Evolutionary conservation across 2,329 filamentous ascomycete species (phyloP), one percentile per base, ranked within the genome.

Genomic region (Meredithiella fracta): DNA sequence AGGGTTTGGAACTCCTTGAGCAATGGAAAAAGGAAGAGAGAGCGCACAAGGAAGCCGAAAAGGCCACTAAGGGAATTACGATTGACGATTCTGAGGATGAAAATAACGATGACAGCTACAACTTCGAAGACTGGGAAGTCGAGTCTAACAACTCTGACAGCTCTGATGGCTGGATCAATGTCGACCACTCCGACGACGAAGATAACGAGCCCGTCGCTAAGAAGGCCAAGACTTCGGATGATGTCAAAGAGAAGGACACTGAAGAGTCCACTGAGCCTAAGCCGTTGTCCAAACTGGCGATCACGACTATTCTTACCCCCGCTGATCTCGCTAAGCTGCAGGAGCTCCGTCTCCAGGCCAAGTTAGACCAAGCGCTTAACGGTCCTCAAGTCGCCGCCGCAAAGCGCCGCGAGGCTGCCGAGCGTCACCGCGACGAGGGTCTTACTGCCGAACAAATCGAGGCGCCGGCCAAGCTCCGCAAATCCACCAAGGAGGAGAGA

Each of bases 251-350:
- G 1, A 61, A 62, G 0, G 63, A 64, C n/a, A n/a, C n/a, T 5
- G 68, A 68, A 47, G 71, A 59, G 1, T 60, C 62, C 0, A 63
- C 64, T 2, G 61, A 67, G 5, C 62, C 72, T 5, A 66, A 72
- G 56, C 71, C 73, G 60, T 29, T 52, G 77, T 81, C 61, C 11
- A 88, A 82, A 63, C 79, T 96, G 47, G 90, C 90, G n/a, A 95
- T 87, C 0, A 94, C 87, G 1, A 85, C 86, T 51, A 94, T 98
- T 61, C 82, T 98, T 60, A 98, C 92, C 0, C 92, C 92, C 0
- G 92, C 92, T 11, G 92, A 98, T 68, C 78, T 97, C n/a, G 83
- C 86, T 62, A 97, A 97, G 67, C 82, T 98, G 20, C 82, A 87
- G 60, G 91, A 96, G 69, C 81, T 98, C 23, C 86, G 87, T 50